Evolutionary conservation across 495 filamentous ascomycete species (phyloP).

Genomic region (Neurospora sp.): DNA sequence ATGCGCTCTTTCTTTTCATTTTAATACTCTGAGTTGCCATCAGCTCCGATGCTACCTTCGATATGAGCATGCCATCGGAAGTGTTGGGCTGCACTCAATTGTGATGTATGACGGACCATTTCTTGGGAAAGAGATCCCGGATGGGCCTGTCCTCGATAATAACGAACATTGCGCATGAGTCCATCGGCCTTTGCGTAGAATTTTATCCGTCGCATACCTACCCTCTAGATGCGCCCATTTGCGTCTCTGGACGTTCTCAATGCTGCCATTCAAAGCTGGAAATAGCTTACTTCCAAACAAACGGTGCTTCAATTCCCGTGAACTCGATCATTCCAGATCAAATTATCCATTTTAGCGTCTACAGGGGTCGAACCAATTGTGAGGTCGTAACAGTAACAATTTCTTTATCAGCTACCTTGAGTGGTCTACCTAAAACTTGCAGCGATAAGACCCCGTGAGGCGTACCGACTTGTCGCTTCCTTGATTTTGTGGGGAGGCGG

Average conservation of each 20-base stretch:
- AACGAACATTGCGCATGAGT: neutral
- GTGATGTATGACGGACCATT: neutral
- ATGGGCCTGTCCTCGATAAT: neutral
- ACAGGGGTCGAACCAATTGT: neutral
- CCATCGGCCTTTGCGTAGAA: neutral
- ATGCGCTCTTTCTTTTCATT: neutral
- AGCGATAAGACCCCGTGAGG: no score
- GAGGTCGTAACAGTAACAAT: neutral
- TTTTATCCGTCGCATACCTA: neutral
- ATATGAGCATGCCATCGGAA: neutral
- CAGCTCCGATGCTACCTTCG: neutral
- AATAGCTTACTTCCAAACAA: neutral
- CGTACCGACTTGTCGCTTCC: neutral
- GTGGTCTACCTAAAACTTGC: neutral
- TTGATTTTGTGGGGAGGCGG: neutral
- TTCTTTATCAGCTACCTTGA: neutral
- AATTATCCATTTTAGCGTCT: no score
- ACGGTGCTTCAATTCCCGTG: neutral
- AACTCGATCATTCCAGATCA: neutral
- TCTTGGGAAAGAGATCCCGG: neutral
- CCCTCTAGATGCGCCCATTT: neutral
- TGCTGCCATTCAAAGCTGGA: neutral
- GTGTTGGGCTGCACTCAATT: neutral
- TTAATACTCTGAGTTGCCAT: neutral
- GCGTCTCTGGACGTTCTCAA: neutral